Conservation (phyloP, 148 eudicot species). For the Silene latifolia region DNA sequence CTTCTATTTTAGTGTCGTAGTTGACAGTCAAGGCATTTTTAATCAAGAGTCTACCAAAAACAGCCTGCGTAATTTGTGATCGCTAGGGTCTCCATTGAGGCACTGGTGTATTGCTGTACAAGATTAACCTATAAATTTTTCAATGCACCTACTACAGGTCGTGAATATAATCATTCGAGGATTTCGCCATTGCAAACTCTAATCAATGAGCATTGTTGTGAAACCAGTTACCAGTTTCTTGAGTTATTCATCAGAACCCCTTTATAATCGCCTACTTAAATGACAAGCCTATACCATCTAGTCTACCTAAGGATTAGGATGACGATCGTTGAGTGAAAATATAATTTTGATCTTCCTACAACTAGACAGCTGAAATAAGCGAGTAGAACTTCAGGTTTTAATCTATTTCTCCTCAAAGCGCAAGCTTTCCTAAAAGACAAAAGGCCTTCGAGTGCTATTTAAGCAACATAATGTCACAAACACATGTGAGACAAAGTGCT, state of each 20-base stretch:
- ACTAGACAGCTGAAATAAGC: background rate
- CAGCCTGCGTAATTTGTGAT: background rate
- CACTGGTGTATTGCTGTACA: background rate
- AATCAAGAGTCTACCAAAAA: background rate
- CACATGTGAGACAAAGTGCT: background rate
- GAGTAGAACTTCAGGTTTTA: background rate
- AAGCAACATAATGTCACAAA: background rate
- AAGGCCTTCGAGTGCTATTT: background rate
- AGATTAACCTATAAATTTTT: background rate
- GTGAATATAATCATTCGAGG: too few species aligned
- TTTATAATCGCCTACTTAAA: too few species aligned
- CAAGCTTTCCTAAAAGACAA: background rate
- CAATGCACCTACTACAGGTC: too few species aligned
- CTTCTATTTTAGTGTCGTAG: background rate
- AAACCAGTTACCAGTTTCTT: too few species aligned
- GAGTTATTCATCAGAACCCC: too few species aligned
- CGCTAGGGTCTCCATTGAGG: background rate
- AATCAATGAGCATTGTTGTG: too few species aligned
- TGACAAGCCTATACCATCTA: too few species aligned
- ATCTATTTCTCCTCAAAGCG: background rate
- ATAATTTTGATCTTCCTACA: background rate
- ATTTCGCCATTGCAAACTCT: too few species aligned
- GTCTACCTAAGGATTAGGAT: too few species aligned
- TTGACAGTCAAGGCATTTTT: background rate
- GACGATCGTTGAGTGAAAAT: too few species aligned